These are phyloP conservation scores for Parasitella parasitica DNA, from an alignment of 371 early-diverging fungal genomes.

Conservation along the genomic window DNA sequence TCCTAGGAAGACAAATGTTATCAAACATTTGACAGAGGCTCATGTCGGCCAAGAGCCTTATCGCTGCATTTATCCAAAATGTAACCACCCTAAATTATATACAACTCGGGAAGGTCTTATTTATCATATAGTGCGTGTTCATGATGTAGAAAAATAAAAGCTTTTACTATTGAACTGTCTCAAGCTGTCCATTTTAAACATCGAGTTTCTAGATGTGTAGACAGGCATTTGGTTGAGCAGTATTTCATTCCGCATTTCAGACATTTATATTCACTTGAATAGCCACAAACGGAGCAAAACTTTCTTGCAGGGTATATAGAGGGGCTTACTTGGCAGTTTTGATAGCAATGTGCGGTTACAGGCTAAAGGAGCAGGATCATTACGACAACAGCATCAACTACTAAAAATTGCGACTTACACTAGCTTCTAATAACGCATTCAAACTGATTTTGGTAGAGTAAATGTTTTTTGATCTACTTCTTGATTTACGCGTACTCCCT, in stretches of 20 bases:
- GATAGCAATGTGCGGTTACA: slow-evolving; percentile 41
- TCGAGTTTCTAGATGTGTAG: slow-evolving; percentile 65
- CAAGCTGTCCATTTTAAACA: slow-evolving; percentile 31
- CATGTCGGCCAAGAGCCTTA: slow-evolving; percentile 49
- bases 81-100: slow-evolving; percentile 43
- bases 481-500: slow-evolving; percentile 21
- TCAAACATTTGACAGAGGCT: slow-evolving; percentile 40
- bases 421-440: slow-evolving; percentile 53
- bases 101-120: slow-evolving; percentile 49
- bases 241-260: slow-evolving; percentile 67
- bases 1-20: slow-evolving; percentile 47
- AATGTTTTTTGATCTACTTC: slow-evolving; percentile 29
- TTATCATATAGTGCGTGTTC: slow-evolving; percentile 46
- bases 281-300: slow-evolving; percentile 72
- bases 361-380: slow-evolving; percentile 15
- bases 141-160: slow-evolving; percentile 21
- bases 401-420: slow-evolving; percentile 31
- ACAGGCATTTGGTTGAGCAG: slow-evolving; percentile 58
- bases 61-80: slow-evolving; percentile 40
- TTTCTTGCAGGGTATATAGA: slow-evolving; percentile 62
- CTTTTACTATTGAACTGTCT: neutral
- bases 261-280: slow-evolving; percentile 58
- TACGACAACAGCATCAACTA: neutral
- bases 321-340: slow-evolving; percentile 53
- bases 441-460: slow-evolving; percentile 55